Percentiles rank a stretch among this genome's conserved stretches.
phyloP scores from a whole-genome alignment of 352 stramenopile genomes.

The Phytopythium cucurbitacearum region DNA sequence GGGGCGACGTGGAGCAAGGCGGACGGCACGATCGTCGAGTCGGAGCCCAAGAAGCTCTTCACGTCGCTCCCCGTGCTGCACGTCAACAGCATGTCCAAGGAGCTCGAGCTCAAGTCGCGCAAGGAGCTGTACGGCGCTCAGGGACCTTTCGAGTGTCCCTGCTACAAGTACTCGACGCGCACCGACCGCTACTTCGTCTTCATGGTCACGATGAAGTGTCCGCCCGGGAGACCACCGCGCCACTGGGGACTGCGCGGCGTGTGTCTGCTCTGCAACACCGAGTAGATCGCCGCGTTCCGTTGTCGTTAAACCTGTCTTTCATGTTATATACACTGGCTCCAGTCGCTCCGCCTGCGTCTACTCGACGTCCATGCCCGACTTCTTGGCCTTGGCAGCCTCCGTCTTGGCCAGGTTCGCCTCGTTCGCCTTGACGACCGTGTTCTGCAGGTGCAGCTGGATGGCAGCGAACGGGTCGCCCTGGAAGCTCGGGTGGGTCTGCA shows the following conservation, averaged over 20 bases:
- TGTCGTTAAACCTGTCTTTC: not conserved
- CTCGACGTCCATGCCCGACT: constrained; percentile 41
- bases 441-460: constrained; percentile 84
- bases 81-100: constrained; percentile 94
- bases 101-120: constrained; percentile 88
- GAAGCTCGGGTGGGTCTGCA: constrained; percentile 81
- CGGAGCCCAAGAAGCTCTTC: constrained; percentile 96
- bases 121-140: constrained; percentile 91
- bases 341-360: not conserved
- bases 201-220: constrained; percentile 92
- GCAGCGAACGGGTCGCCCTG: constrained; percentile 79
- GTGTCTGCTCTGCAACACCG: constrained; percentile 93
- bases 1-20: constrained; percentile 94
- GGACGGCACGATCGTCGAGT: constrained; percentile 93
- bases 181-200: constrained; percentile 97
- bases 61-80: constrained; percentile 94
- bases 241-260: constrained; percentile 95
- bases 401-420: constrained; percentile 50
- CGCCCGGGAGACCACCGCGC: constrained; percentile 82
- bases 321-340: not conserved
- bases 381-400: constrained; percentile 18
- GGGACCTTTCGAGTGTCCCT: constrained; percentile 93
- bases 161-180: constrained; percentile 96
- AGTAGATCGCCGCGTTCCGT: constrained; percentile 26
- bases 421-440: constrained; percentile 81